A percentile compares a stretch with the other conserved stretches of the same genome.
phyloP scores from a whole-genome alignment of 352 stramenopile genomes.

The Globisporangium splendens region DNA sequence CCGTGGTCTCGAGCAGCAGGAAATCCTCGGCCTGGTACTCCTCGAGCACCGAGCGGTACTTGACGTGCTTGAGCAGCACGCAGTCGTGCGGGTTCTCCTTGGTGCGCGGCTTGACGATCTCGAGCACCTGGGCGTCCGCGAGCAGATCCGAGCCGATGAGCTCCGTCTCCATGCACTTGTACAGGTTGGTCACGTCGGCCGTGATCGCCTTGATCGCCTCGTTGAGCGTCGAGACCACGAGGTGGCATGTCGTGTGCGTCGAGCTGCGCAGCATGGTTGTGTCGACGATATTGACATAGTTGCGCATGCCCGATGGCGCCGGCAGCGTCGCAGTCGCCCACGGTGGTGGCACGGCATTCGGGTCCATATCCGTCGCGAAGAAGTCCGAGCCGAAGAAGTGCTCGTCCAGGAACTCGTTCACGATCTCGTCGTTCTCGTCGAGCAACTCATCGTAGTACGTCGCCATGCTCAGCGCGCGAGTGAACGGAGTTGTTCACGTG shows the following conservation, averaged over 20 bases:
- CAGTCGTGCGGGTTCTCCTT: slow-evolving; percentile 72
- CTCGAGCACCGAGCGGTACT: slow-evolving; percentile 59
- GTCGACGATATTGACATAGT: slow-evolving; percentile 41
- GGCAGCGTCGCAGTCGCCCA: slow-evolving; percentile 34
- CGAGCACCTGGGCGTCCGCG: slow-evolving; percentile 63
- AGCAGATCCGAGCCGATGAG: slow-evolving; percentile 53
- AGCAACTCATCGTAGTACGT: slow-evolving; percentile 14
- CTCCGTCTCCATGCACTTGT: slow-evolving; percentile 51
- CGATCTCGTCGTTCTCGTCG: slow-evolving; percentile 9
- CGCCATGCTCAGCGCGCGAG: not conserved
- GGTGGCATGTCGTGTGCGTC: slow-evolving; percentile 48
- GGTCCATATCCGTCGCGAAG: slow-evolving; percentile 14
- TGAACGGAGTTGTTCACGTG: not conserved
- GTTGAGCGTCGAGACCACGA: slow-evolving; percentile 52
- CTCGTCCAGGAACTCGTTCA: slow-evolving; percentile 11
- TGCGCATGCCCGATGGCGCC: slow-evolving; percentile 37
- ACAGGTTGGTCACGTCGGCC: slow-evolving; percentile 48
- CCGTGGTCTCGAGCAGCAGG: slow-evolving; percentile 53
- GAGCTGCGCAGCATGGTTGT: slow-evolving; percentile 40
- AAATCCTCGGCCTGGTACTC: slow-evolving; percentile 60
- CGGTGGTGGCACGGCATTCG: slow-evolving; percentile 20
- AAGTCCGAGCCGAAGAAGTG: slow-evolving; percentile 9
- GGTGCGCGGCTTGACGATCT: slow-evolving; percentile 59
- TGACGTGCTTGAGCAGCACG: slow-evolving; percentile 76
- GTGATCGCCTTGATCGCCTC: slow-evolving; percentile 55